phyloP scores from a whole-genome alignment of 345 rosid genomes.

The Gossypium sturtianum region DNA sequence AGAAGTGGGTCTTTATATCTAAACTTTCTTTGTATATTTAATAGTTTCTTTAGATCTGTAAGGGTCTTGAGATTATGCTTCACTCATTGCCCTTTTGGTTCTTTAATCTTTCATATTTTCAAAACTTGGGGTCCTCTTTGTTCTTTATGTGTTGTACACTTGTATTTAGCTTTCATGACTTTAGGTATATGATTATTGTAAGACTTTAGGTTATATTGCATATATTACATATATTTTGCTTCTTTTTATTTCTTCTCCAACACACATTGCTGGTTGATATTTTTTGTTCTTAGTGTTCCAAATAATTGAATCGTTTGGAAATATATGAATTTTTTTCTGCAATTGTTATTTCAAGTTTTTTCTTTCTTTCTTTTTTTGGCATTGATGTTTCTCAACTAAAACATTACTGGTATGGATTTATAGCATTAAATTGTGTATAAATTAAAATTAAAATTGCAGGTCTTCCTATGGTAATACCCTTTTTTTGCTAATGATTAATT shows the following conservation, averaged over 20 bases:
- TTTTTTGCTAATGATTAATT: constrained; percentile 10
- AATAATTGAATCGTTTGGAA: no score
- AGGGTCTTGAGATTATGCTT: constrained; percentile 17
- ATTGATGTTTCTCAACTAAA: no score
- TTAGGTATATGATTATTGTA: background rate
- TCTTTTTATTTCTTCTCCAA: background rate
- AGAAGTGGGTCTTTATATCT: constrained; percentile 23
- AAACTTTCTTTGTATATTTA: constrained; percentile 14
- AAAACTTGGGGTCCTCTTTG: constrained; percentile 2
- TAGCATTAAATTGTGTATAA: background rate
- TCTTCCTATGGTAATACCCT: constrained; percentile 12
- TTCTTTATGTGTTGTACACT: constrained; percentile 15
- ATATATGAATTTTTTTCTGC: no score
- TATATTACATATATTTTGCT: background rate
- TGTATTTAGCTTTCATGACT: constrained; percentile 8
- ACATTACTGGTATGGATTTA: background rate
- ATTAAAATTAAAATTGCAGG: background rate
- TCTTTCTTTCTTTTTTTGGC: no score
- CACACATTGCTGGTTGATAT: no score
- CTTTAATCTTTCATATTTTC: constrained; percentile 16
- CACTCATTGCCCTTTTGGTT: background rate
- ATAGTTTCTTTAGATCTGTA: constrained; percentile 34
- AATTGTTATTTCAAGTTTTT: no score
- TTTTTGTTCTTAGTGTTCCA: no score
- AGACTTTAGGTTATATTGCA: background rate